Base-by-base conservation (phyloP, 495 filamentous ascomycete genomes). In the Chaetomium tenue region DNA sequence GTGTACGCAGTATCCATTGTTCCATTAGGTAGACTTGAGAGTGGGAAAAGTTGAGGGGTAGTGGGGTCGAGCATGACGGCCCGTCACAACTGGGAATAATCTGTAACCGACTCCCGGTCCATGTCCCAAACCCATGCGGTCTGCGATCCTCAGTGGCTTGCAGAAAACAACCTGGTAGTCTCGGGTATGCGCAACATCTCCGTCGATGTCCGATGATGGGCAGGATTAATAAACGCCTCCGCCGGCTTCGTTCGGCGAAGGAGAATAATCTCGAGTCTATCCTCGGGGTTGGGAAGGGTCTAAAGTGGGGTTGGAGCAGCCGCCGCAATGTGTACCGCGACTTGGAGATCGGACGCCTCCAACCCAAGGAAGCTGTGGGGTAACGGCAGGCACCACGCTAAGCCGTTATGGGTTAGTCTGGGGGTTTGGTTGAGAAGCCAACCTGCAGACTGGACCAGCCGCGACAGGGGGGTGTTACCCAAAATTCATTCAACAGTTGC, bases 401-500 rank as follows among this genome's bases (percentile, higher is more conserved):
- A 22, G 2, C 67, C 58, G 6, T 11, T 39, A 46, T 3, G 3
- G 68, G 72, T 33, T 75, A 74, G 70, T 28, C 16, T 25, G 1
- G 0, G 52, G 55, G 71, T 72, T 75, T 74, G 73, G 73, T 75
- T 75, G 73, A 70, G 73, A 69, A 68, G 63, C 51, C 33, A 62
- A 30, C 33, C 42, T 67, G 55, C 71, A 70, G 67, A 71, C 65
- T 58, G 40, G 53, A 50, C 56, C 25, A n/a, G 51, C 25, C 46
- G 42, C n/a, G 62, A 25, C 54, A 44, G 23, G 55, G 62, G 53
- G 22, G 20, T 51, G 22, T 16, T 25, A 47, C 61, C 56, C 61
- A 67, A 68, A 66, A 68, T 65, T 60, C 26, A 72, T 75, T 75
- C 73, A 75, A 75, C 73, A 75, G 63, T 70, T 74, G 70, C 68